Base-by-base conservation (phyloP, 306 rosid genomes). In the Vigna mungo region DNA sequence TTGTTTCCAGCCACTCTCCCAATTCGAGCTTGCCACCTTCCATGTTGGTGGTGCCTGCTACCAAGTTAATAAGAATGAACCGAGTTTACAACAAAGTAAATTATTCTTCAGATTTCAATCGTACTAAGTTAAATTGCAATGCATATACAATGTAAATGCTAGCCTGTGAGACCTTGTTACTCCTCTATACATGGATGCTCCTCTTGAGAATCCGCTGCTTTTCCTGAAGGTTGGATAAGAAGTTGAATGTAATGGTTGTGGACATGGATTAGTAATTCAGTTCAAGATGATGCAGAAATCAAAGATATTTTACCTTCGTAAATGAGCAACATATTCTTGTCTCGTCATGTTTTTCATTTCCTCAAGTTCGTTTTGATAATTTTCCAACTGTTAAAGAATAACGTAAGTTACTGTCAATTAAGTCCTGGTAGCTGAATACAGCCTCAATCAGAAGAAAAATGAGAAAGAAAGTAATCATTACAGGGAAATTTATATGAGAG, bases 161-260 rank as follows among this genome's bases (percentile, higher is more conserved):
- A n/a, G 80, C 70, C 67, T 27, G 21, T 44, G 34, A 39, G 82
- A 92, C 97, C 97, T 92, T 78, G 97, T 92, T 39, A 92, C 97
- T 70, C 97, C 97, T 82, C 71, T 66, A 30, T 66, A 66, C 18
- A 66, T 66, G 18, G 71, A 66, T 1, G 71, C 71, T n/a, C 71
- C 97, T 66, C 95, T 89, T 6, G 97, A 92, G 87, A 92, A 92
- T 74, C 95, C 97, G n/a, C 97, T 92, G 84, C 97, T 92, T 85
- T 85, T 88, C 81, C 97, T 92, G 90, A 70, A 87, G 90, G 67
- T 36, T 39, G 32, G 47, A 63, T 3, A 34, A 1, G 3, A 48
- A 39, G 44, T 44, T 13, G 37, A 48, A 66, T 66, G 68, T 39
- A 12, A 43, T 14, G 34, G 34, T 65, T 41, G n/a, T 16, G 66